Evolutionary conservation across 768 basidiomycete species (phyloP).

Genomic region (Agrocybe chaxingu): DNA sequence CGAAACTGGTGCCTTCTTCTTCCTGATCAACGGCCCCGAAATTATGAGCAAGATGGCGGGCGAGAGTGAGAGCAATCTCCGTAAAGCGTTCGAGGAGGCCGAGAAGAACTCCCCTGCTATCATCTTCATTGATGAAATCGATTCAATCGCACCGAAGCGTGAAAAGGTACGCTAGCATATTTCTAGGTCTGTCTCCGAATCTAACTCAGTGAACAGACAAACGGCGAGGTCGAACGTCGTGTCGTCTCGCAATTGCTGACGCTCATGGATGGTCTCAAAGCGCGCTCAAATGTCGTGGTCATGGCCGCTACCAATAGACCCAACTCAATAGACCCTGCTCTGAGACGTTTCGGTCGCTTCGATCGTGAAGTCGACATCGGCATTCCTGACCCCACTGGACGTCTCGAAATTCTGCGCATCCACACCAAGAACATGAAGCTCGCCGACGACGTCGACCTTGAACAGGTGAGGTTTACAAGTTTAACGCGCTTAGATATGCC

Average conservation of each 20-base stretch:
- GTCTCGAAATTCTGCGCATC: constrained; percentile 97
- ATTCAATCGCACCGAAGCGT: constrained; percentile 99
- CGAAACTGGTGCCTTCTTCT: constrained; percentile 99
- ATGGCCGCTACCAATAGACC: constrained; percentile 99
- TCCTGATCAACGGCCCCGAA: constrained; percentile 99
- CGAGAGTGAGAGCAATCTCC: constrained; percentile 93
- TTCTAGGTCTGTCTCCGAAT: neutral
- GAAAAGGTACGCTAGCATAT: constrained; percentile 71
- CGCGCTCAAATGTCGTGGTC: constrained; percentile 97
- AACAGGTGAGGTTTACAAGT: constrained; percentile 57
- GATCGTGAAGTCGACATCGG: constrained; percentile 99
- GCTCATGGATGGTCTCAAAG: constrained; percentile 98
- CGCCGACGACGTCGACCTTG: constrained; percentile 93
- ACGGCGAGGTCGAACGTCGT: constrained; percentile 99
- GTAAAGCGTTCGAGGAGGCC: constrained; percentile 99
- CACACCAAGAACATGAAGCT: constrained; percentile 99
- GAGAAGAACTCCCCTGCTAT: constrained; percentile 99
- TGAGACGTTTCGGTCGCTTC: constrained; percentile 98
- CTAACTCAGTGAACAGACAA: constrained; percentile 56
- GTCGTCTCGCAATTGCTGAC: constrained; percentile 98
- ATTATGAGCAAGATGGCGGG: constrained; percentile 99
- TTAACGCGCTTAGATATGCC: neutral
- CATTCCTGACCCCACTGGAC: constrained; percentile 98
- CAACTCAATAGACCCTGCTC: constrained; percentile 98
- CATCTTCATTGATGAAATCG: constrained; percentile 99